Evolutionary conservation across 73 alveolate genomes (phyloP).

Genomic region (Uronychia binucleata): DNA sequence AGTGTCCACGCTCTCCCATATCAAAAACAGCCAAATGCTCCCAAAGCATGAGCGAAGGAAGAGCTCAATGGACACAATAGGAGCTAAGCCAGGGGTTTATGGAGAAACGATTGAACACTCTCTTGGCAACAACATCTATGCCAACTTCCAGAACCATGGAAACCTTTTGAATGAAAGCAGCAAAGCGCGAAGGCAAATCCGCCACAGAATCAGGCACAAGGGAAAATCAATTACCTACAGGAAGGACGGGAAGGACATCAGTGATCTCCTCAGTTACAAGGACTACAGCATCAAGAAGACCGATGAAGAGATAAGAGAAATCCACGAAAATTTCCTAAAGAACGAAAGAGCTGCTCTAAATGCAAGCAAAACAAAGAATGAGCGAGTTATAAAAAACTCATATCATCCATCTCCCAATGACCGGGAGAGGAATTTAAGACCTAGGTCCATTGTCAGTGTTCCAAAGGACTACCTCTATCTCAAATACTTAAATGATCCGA

Average conservation of each 20-base stretch:
- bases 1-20: not conserved
- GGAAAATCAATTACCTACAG: conserved; percentile 10
- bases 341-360: not conserved
- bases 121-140: not conserved
- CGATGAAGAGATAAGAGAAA: conserved; percentile 13
- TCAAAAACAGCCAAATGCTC: not conserved
- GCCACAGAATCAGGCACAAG: not conserved
- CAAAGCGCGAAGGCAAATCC: not conserved
- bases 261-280: conserved; percentile 37
- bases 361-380: not conserved
- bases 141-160: not conserved
- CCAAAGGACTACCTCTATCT: conserved; percentile 9
- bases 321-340: conserved; percentile 11
- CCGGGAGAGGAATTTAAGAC: conserved; percentile 25
- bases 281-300: conserved; percentile 30
- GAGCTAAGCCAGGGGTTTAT: too few species aligned
- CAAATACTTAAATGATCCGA: not conserved
- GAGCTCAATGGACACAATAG: not conserved
- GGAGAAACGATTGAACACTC: too few species aligned
- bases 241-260: conserved; percentile 48
- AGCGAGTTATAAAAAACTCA: conserved; percentile 20
- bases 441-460: conserved; percentile 17
- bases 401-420: conserved; percentile 19
- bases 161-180: not conserved
- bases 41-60: not conserved